Base-by-base conservation (phyloP, 2,329 filamentous ascomycete species). In the Trichoderma atroviride region DNA sequence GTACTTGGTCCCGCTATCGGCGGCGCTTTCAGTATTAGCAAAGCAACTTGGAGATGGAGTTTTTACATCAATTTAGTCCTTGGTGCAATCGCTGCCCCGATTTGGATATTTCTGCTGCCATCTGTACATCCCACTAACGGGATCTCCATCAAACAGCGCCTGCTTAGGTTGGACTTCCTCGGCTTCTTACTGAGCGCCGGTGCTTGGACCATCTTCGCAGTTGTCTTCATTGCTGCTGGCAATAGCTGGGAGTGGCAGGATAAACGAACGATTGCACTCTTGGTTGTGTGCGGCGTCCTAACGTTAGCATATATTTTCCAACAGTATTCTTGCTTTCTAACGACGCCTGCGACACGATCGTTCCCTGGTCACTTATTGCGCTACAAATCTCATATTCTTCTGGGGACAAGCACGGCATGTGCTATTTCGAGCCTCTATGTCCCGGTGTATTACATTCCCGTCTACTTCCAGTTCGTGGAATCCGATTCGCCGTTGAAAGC, bases 31-130 rank as follows among this genome's bases (percentile, higher is more conserved):
- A 76, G 78, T 10, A 40, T 27, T 11, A 13, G n/a, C 33, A 33
- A 29, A 61, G 33, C 37, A 16, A 27, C 40, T 16, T 40, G 60
- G 47, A 29, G 47, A 19, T 53, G 60, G 60, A 27, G 69, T 24
- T 82, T 83, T 68, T 88, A 88, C 70, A 84, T 88, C 76, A 88
- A 87, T 70, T 77, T 88, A 0, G 76, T 84, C 35, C 81, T 83
- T 4, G 37, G 37, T 16, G 60, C 40, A n/a, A n/a, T 31, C 10
- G 22, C 52, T 19, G 29, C 22, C 14, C 47, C 60, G 2, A 47
- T 64, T 11, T 64, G 52, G 22, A 19, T 53, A 6, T 33, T 50
- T 35, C 16, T n/a, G 9, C 43, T 64, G 10, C 60, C 60, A 52
- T 19, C 24, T 22, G 11, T 64, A n/a, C 60, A 52, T 35, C 37